Conservation (phyloP, 2,329 filamentous ascomycete species). For the Metarhizium anisopliae region DNA sequence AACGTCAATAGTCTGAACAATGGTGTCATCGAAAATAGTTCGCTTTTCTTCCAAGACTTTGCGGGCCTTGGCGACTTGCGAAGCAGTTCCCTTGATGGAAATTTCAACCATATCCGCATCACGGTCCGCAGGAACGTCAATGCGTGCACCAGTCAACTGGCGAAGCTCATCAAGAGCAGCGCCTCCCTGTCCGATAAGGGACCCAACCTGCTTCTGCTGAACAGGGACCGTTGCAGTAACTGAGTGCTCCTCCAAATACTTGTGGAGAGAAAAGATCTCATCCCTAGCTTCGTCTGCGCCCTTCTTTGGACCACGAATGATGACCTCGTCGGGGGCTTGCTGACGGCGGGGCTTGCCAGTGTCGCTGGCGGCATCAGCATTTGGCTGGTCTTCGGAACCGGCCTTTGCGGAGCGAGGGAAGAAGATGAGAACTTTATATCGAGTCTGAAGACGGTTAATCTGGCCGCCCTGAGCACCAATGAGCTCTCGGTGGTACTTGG, state of each 20-base stretch:
- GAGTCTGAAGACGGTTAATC: slow-evolving; percentile 84
- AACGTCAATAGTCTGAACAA: slow-evolving; percentile 76
- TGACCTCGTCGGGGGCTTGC: slow-evolving; percentile 80
- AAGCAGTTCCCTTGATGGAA: slow-evolving; percentile 83
- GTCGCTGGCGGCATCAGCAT: slow-evolving; percentile 61
- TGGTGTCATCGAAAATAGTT: slow-evolving; percentile 80
- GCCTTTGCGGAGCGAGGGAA: slow-evolving; percentile 65
- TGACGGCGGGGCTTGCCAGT: slow-evolving; percentile 55
- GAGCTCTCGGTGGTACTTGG: slow-evolving; percentile 87
- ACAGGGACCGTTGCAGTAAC: slow-evolving; percentile 72
- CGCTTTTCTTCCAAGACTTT: slow-evolving; percentile 82
- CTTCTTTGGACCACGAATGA: slow-evolving; percentile 83
- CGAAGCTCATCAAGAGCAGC: slow-evolving; percentile 86
- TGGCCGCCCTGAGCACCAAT: slow-evolving; percentile 83
- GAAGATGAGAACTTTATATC: slow-evolving; percentile 91
- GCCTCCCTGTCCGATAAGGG: slow-evolving; percentile 83
- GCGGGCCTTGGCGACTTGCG: slow-evolving; percentile 84
- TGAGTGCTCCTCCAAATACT: slow-evolving; percentile 85
- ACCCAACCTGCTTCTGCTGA: slow-evolving; percentile 86
- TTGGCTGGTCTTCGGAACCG: slow-evolving; percentile 59
- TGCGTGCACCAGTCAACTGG: slow-evolving; percentile 73
- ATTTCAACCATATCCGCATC: slow-evolving; percentile 76
- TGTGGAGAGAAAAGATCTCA: slow-evolving; percentile 79
- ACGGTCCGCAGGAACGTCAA: slow-evolving; percentile 79
- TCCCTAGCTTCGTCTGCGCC: slow-evolving; percentile 88